Base-by-base conservation (phyloP, 306 rosid genomes). In the Carpinus fangiana region DNA sequence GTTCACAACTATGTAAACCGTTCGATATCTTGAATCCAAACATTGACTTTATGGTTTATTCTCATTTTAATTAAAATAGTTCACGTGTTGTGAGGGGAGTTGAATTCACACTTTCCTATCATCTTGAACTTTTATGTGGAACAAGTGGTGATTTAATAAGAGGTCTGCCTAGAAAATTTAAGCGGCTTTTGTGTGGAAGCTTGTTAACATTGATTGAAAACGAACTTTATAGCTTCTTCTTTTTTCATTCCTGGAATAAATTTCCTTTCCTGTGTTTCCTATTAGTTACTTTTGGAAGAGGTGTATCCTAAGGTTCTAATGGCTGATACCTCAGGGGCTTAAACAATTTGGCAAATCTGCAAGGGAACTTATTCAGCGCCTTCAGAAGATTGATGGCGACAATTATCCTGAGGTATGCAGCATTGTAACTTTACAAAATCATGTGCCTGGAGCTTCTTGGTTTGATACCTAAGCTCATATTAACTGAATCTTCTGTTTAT, bases 371-470 rank as follows among this genome's bases (percentile, higher is more conserved):
- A 77, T 93, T 83, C 92, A 83, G 73, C 56, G 89, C 76, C 90
- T 93, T 70, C 97, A 95, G 86, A 95, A 91, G 90, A 90, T 95
- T 80, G 99, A 95, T 57, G 99, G 99, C 12, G 98, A 90, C 81
- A 95, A 91, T 78, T 95, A 95, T 74, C 99, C 98, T 10, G 98
- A 95, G 99, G 98, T 93, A 87, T 57, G 72, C 73, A 26, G 72
- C 73, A 26, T 71, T 57, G 65, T 80, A 36, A 51, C 53, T 72
- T 16, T 69, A 12, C 45, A 8, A 56, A 43, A 59, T 71, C 66
- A 46, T 57, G 43, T 76, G 46, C 78, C 57, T 34, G 43, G 52
- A 46, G 62, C 57, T 10, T 26, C 31, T 54, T 74, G 73, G n/a
- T 48, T 73, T 16, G 14, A 23, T 76, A 45, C 13, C 51, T 34